These are phyloP conservation scores for Senecio squalidus DNA, from an alignment of 140 eudicot genomes.

Conservation along the genomic window DNA sequence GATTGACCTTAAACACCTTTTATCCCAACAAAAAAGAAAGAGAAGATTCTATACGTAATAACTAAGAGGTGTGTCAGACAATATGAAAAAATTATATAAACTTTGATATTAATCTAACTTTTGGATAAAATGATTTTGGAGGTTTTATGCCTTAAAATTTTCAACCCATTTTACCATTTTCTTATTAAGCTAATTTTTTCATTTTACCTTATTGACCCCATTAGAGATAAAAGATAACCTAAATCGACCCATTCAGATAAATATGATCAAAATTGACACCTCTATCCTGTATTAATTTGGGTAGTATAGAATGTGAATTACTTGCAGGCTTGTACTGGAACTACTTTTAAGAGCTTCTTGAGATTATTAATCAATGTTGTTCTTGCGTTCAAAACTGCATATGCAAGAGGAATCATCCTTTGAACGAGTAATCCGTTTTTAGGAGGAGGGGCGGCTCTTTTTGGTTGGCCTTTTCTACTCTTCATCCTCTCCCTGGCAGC, in stretches of 20 bases:
- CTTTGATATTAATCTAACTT: neutral
- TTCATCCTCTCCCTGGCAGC: conserved; percentile 88
- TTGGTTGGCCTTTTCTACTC: conserved; percentile 57
- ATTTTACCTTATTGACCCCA: neutral
- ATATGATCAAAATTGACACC: neutral
- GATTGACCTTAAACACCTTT: no score
- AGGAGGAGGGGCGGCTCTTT: conserved; percentile 71
- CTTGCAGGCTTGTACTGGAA: conserved; percentile 89
- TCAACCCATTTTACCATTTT: neutral
- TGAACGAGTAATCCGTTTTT: conserved; percentile 70
- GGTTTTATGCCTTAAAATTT: neutral
- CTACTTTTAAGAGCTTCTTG: conserved; percentile 69
- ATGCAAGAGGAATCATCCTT: conserved; percentile 77
- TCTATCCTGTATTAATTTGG: neutral
- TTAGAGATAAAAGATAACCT: conserved; percentile 1
- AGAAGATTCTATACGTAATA: no score
- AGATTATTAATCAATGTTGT: conserved; percentile 70
- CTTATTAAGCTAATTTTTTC: neutral
- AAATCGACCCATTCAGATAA: neutral
- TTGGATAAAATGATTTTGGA: neutral
- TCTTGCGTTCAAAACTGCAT: conserved; percentile 70
- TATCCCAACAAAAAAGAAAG: no score
- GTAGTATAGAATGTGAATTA: conserved; percentile 33
- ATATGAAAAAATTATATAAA: neutral
- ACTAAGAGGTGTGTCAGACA: neutral